phyloP scores from a whole-genome alignment of 352 stramenopile genomes.

The Peronosclerospora sorghi region DNA sequence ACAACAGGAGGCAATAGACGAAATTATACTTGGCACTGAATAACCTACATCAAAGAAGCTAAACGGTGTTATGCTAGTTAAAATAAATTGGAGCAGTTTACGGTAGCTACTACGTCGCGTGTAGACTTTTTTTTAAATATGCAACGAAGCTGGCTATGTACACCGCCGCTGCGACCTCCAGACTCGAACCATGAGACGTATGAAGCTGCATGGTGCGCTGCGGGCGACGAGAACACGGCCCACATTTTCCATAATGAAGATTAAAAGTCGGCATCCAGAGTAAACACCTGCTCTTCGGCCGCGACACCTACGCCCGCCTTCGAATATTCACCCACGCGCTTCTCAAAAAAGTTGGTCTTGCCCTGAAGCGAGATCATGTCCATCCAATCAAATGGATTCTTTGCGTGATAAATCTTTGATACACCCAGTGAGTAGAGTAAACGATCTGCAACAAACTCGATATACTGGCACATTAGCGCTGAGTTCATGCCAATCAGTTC shows the following conservation, averaged over 20 bases:
- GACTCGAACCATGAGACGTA: constrained; percentile 10
- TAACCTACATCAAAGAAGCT: too few species aligned
- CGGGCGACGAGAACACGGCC: not conserved
- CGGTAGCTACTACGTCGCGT: constrained; percentile 3
- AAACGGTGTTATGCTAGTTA: not conserved
- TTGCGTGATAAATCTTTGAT: constrained; percentile 88
- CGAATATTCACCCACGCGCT: constrained; percentile 97
- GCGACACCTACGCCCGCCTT: constrained; percentile 93
- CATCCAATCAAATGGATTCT: constrained; percentile 99
- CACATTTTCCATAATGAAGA: not conserved
- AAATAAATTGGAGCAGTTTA: too few species aligned
- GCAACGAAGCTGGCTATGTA: constrained; percentile 21
- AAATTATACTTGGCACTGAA: too few species aligned
- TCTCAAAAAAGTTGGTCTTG: constrained; percentile 98
- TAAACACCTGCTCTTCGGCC: constrained; percentile 85
- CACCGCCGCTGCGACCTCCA: constrained; percentile 19
- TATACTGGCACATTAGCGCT: constrained; percentile 97
- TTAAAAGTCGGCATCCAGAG: constrained; percentile 91
- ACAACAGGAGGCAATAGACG: too few species aligned
- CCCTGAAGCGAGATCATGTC: constrained; percentile 98
- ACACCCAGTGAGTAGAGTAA: constrained; percentile 89
- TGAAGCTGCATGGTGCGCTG: constrained; percentile 12
- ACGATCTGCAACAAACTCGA: constrained; percentile 97
- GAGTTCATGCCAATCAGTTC: constrained; percentile 99
- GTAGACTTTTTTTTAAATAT: constrained; percentile 28